Percentiles rank a stretch among this genome's conserved stretches.
Conservation (phyloP, 208 protist species). For the Tritrichomonas musculus region DNA sequence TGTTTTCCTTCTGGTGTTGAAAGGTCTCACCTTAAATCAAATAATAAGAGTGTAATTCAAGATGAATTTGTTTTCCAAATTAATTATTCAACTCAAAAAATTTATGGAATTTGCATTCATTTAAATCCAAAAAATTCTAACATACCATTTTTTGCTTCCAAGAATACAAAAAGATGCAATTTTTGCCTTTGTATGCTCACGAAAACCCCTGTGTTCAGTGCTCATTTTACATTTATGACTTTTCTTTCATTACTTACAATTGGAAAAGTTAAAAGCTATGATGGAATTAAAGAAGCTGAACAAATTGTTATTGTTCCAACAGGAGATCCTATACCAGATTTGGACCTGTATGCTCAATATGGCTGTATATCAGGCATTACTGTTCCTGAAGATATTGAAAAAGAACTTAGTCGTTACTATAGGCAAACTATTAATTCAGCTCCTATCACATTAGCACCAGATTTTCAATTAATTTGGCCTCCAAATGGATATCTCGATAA, state of each 20-base stretch:
- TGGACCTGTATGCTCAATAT: not conserved
- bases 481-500: not conserved
- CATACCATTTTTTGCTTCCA: not conserved
- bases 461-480: not conserved
- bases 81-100: not conserved
- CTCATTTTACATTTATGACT: slow-evolving; percentile 15
- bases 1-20: not conserved
- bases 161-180: not conserved
- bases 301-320: too few species aligned
- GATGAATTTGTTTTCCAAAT: slow-evolving; percentile 13
- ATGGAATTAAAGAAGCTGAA: not conserved
- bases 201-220: not conserved
- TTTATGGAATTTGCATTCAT: not conserved
- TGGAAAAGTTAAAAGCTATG: not conserved
- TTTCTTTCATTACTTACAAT: not conserved
- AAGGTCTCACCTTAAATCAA: not conserved
- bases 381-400: not conserved
- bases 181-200: not conserved
- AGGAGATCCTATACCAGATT: not conserved
- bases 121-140: not conserved
- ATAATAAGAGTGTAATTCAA: not conserved
- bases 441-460: not conserved
- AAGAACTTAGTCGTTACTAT: not conserved
- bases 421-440: not conserved
- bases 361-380: not conserved